Conservation (phyloP, 2,329 filamentous ascomycete species). For the Botrytis paeoniae region DNA sequence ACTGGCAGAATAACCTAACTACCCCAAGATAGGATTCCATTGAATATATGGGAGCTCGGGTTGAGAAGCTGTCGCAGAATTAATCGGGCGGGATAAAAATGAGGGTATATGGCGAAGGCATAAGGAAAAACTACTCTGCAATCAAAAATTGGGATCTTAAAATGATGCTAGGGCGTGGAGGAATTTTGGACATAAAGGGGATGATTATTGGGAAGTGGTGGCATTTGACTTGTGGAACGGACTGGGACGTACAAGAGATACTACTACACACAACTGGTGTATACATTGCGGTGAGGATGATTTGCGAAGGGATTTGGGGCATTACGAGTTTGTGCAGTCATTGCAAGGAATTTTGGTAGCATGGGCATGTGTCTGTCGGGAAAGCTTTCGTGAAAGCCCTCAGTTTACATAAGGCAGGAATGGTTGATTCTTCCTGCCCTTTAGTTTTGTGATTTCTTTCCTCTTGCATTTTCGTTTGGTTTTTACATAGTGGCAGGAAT, state of each 20-base stretch:
- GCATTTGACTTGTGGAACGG: not conserved
- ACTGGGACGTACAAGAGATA: too few species aligned
- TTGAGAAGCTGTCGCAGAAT: not conserved
- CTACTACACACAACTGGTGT: rapidly evolving
- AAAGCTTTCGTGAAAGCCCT: not conserved
- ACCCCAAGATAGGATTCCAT: not conserved
- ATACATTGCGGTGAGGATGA: not conserved
- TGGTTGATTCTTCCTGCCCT: not conserved
- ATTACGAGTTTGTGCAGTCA: not conserved
- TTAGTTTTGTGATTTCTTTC: not conserved
- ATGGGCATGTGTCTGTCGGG: not conserved
- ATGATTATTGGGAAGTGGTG: not conserved
- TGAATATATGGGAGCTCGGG: too few species aligned
- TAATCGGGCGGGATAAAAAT: too few species aligned
- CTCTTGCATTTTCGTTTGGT: not conserved
- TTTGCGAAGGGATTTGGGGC: not conserved
- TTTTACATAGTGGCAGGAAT: not conserved
- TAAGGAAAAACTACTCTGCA: too few species aligned
- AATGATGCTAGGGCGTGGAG: rapidly evolving
- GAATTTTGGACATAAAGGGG: not conserved
- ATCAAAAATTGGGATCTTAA: not conserved
- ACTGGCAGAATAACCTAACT: not conserved
- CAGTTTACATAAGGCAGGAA: not conserved
- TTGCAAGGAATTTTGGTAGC: not conserved
- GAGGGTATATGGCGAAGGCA: too few species aligned